phyloP scores from a whole-genome alignment of 208 protist genomes.

The Acanthamoeba royreba region DNA sequence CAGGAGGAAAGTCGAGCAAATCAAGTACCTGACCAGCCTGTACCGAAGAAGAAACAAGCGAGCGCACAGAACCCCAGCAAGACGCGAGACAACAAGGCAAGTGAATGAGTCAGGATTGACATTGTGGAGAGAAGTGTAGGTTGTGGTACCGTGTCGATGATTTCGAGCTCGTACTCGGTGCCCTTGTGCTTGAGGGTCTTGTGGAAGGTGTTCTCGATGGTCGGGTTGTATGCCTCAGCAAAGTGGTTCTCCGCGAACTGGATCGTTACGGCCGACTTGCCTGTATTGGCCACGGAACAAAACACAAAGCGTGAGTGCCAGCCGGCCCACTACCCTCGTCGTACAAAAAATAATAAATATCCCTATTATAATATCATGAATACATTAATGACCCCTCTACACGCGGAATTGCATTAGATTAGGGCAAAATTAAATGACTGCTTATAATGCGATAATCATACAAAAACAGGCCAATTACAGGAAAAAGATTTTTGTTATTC shows the following conservation, averaged over 20 bases:
- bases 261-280: conserved; percentile 77
- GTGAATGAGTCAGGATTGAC: background rate
- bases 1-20: background rate
- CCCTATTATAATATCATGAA: too few species aligned
- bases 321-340: background rate
- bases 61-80: too few species aligned
- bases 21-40: background rate
- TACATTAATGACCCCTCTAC: too few species aligned
- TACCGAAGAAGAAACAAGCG: background rate
- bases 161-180: conserved; percentile 64
- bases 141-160: conserved; percentile 74
- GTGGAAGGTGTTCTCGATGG: conserved; percentile 77
- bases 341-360: background rate
- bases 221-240: conserved; percentile 74
- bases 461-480: background rate
- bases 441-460: background rate
- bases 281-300: background rate
- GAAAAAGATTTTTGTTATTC: background rate
- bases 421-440: too few species aligned
- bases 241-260: conserved; percentile 75
- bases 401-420: too few species aligned
- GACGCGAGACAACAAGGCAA: too few species aligned
- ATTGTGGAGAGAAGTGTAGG: background rate
- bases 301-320: background rate
- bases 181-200: conserved; percentile 69